Percentiles rank a stretch among this genome's conserved stretches.
Conservation (phyloP, 2,329 filamentous ascomycete species). For the Byssochlamys sp. region DNA sequence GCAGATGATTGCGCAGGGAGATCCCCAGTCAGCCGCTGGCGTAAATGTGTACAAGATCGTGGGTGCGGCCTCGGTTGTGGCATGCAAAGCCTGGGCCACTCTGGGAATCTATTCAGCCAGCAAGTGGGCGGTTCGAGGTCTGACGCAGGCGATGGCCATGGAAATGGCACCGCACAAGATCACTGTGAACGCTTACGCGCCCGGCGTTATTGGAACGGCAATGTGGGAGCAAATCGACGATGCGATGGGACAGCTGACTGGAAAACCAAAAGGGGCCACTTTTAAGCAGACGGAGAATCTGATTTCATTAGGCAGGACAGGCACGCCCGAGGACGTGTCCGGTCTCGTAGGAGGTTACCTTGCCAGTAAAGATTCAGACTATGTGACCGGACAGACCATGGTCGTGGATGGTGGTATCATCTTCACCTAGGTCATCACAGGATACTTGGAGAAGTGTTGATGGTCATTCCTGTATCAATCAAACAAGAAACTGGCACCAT, state of each 20-base stretch:
- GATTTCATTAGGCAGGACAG: conserved; percentile 49
- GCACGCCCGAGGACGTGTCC: conserved; percentile 54
- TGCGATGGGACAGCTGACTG: conserved; percentile 45
- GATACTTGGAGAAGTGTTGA: too few relatives aligned
- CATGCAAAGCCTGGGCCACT: conserved; percentile 50
- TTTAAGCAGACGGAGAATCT: conserved; percentile 46
- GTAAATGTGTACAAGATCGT: conserved; percentile 38
- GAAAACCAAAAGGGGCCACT: conserved; percentile 43
- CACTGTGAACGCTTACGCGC: conserved; percentile 58
- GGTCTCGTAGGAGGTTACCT: conserved; percentile 53
- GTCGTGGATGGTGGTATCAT: conserved; percentile 54
- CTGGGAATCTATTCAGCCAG: conserved; percentile 55
- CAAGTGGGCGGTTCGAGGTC: conserved; percentile 58
- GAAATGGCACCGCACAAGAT: conserved; percentile 56
- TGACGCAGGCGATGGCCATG: conserved; percentile 58
- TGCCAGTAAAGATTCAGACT: conserved; percentile 50
- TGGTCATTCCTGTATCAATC: too few relatives aligned
- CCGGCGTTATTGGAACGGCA: conserved; percentile 56
- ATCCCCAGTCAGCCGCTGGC: conserved; percentile 19
- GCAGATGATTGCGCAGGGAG: conserved; percentile 55
- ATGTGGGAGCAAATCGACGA: conserved; percentile 64
- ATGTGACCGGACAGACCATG: conserved; percentile 57
- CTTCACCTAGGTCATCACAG: conserved; percentile 18
- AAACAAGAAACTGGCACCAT: too few relatives aligned
- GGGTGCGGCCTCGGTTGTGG: conserved; percentile 47